Percentiles rank a stretch among this genome's conserved stretches.
Evolutionary conservation across 176 grass and related monocot species (phyloP).

Genomic region (Dendrocalamus sinicus): DNA sequence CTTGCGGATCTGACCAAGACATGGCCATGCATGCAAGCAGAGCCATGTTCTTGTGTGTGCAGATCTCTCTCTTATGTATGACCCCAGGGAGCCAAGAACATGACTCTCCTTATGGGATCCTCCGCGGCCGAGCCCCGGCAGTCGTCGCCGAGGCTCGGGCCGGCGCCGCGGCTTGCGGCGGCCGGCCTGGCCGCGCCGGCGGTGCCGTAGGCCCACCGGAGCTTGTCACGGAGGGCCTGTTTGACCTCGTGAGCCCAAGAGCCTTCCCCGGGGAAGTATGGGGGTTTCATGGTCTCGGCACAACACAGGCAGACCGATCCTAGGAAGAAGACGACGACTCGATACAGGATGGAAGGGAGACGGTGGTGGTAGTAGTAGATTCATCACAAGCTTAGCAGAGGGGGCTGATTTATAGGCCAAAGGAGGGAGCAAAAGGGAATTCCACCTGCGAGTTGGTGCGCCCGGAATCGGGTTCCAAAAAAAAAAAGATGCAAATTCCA

Average conservation of each 20-base stretch:
- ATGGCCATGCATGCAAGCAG: conserved; percentile 7
- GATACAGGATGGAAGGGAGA: background rate
- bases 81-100: conserved; percentile 96
- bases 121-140: conserved; percentile 55
- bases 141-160: conserved; percentile 54
- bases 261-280: conserved; percentile 61
- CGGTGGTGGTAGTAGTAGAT: conserved; percentile 27
- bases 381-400: conserved; percentile 37
- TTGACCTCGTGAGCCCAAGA: conserved; percentile 82
- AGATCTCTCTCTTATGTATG: conserved; percentile 68
- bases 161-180: background rate
- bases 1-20: conserved; percentile 44
- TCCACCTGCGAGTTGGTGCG: conserved; percentile 26
- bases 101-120: conserved; percentile 91
- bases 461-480: conserved; percentile 37
- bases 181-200: conserved; percentile 37
- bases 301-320: background rate
- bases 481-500: conserved; percentile 35
- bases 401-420: conserved; percentile 62
- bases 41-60: conserved; percentile 33
- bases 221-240: conserved; percentile 83
- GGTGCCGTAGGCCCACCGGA: conserved; percentile 48
- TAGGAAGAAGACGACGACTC: background rate
- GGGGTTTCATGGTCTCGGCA: conserved; percentile 59
- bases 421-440: background rate